Base-by-base conservation (phyloP, 2,329 filamentous ascomycete genomes). In the Fusarium torulosum region DNA sequence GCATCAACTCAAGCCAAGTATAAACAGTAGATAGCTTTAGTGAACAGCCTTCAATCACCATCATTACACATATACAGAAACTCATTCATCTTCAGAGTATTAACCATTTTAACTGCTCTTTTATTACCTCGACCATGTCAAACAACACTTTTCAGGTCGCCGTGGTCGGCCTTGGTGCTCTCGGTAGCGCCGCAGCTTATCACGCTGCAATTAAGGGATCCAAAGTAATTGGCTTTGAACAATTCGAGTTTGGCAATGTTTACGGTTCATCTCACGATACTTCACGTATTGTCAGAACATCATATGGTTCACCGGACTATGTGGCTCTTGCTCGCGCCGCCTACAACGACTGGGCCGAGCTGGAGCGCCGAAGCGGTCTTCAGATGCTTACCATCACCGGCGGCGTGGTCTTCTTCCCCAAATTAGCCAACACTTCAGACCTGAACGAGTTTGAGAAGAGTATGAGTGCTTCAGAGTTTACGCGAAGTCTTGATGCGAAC, bases 211-310 rank as follows among this genome's bases (percentile, higher is more conserved):
- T 53, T n/a, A 74, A 70, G 35, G 72, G 72, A 7, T 66, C 58
- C 6, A 70, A 56, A 4, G 72, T 73, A 1, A 67, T 74, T 8
- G 68, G 54, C 2, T 73, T 74, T 11, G 70, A 74, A 17, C 72
- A 74, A 13, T 74, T 70, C 21, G 72, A 74, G 27, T 59, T 74
- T 19, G 72, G 72, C 1, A 62, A 74, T 13, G 55, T 74, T 4
- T 66, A 63, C 17, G 72, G 72, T 20, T 69, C 72, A 2, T 74
- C 72, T 0, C 66, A 71, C 37, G 72, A 74, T n/a, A 74, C 72
- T 0, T 74, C 72, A 0, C 66, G 72, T 2, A 74, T 74, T 4
- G 56, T 74, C 9, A 63, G 72, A 13, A 73, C 66, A 0, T 74
- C 72, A 0, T 72, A 74, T 9, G 64, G 66, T 2, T 53, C 65